A percentile compares a stretch with the other conserved stretches of the same genome.
These are phyloP conservation scores for Agrostemma githago DNA, from an alignment of 148 eudicot species.

Conservation along the genomic window DNA sequence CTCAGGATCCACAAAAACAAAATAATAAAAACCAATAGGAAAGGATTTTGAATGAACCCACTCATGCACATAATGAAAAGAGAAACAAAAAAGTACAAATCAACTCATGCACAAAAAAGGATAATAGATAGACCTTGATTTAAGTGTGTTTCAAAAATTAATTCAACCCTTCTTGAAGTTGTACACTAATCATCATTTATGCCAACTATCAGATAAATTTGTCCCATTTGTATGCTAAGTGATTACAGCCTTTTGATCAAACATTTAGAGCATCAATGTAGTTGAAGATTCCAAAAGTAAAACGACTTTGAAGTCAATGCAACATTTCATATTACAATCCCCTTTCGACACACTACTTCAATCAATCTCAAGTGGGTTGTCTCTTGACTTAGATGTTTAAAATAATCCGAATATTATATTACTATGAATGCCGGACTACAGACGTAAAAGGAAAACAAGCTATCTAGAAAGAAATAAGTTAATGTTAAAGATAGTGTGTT, in stretches of 20 bases:
- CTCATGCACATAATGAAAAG: background rate
- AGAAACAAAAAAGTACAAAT: background rate
- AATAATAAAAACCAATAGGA: background rate
- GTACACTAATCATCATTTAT: background rate
- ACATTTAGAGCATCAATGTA: background rate
- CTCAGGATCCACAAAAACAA: background rate
- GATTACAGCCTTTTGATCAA: background rate
- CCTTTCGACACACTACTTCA: background rate
- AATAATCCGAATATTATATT: background rate
- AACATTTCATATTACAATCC: background rate
- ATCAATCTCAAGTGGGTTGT: background rate
- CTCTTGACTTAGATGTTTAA: background rate
- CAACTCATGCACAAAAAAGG: background rate
- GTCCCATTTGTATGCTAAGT: background rate
- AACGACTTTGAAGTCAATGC: background rate
- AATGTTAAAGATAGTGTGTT: background rate
- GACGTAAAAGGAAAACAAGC: background rate
- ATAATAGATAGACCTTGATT: slow-evolving; percentile 1
- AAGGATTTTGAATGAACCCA: background rate
- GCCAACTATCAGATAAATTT: background rate
- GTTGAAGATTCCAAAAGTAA: background rate
- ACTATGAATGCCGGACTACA: background rate
- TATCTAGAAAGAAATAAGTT: background rate
- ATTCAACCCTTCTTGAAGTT: background rate
- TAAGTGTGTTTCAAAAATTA: background rate